Percentiles rank a stretch among this genome's conserved stretches.
Evolutionary conservation across 202 grass and related monocot species (phyloP).

Genomic region (Eragrostis tef): DNA sequence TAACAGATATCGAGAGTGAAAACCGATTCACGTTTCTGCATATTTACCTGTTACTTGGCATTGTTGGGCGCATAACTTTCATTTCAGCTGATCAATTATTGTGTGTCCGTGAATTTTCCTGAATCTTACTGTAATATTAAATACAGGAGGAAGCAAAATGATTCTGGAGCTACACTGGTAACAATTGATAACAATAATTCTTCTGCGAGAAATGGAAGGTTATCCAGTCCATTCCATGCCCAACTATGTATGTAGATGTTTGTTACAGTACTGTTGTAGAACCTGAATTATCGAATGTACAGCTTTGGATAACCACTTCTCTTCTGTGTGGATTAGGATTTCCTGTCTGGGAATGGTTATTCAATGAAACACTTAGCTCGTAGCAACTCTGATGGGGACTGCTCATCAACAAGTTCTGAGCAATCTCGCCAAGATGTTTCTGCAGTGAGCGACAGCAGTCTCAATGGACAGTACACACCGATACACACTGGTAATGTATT

Average conservation of each 20-base stretch:
- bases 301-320: conserved; percentile 1
- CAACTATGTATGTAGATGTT: conserved; percentile 50
- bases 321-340: conserved; percentile 35
- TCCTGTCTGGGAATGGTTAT: conserved; percentile 50
- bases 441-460: conserved; percentile 61
- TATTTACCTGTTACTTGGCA: neutral
- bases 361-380: conserved; percentile 53
- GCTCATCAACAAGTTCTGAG: conserved; percentile 53
- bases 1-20: neutral
- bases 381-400: conserved; percentile 54
- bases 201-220: conserved; percentile 53
- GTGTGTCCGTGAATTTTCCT: neutral
- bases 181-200: conserved; percentile 29
- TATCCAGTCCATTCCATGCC: conserved; percentile 47
- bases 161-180: conserved; percentile 34
- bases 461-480: conserved; percentile 38
- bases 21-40: neutral
- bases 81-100: conserved; percentile 15
- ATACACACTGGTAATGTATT: conserved; percentile 38
- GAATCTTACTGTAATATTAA: neutral
- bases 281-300: neutral
- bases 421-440: conserved; percentile 59
- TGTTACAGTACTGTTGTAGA: neutral
- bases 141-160: conserved; percentile 31
- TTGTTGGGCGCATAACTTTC: conserved; percentile 13